Base-by-base conservation (phyloP, 2,329 filamentous ascomycete genomes). In the Cladosporium sp. region DNA sequence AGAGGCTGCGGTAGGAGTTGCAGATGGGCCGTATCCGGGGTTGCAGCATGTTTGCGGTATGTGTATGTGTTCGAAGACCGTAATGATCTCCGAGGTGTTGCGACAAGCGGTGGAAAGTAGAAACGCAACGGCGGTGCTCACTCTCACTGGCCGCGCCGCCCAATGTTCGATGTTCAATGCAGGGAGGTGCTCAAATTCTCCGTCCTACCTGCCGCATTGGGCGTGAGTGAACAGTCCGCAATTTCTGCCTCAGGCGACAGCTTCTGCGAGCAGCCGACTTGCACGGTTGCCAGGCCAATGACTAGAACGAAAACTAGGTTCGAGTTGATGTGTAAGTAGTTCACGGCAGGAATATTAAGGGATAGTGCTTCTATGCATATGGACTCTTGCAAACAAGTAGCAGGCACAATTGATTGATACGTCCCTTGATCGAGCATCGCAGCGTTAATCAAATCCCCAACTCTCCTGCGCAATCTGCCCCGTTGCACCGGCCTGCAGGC, bases 21-120 rank as follows among this genome's bases (percentile, higher is more conserved):
- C 76, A 61, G 82, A 78, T 60, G n/a, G 66, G 59, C 69, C 83
- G 81, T 75, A 88, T 75, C 74, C 86, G 82, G 65, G 85, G 82
- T 73, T 88, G 86, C 63, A 90, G 75, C 86, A 90, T 90, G 51
- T 51, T 70, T 34, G 19, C 34, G 42, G 20, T 54, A n/a, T n/a
- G 50, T 52, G 36, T 56, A 30, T 55, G 54, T 56, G 20, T 56
- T 42, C 54, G 54, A 56, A 54, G 37, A 54, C 14, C 47, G 28
- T 25, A 11, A 36, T 25, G 38, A 55, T 43, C 51, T 43, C 28
- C 28, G 38, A 8, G 28, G 5, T 42, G 28, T 55, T 42, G 22
- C 37, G 38, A 47, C 17, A 28, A 15, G 43, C 15, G 43, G 25
- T 17, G 43, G 51, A 22, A 30, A 28, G 47, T 8, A 22, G 17